Base-by-base conservation (phyloP, 495 filamentous ascomycete species). In the Polyplosphaeria fusca region DNA sequence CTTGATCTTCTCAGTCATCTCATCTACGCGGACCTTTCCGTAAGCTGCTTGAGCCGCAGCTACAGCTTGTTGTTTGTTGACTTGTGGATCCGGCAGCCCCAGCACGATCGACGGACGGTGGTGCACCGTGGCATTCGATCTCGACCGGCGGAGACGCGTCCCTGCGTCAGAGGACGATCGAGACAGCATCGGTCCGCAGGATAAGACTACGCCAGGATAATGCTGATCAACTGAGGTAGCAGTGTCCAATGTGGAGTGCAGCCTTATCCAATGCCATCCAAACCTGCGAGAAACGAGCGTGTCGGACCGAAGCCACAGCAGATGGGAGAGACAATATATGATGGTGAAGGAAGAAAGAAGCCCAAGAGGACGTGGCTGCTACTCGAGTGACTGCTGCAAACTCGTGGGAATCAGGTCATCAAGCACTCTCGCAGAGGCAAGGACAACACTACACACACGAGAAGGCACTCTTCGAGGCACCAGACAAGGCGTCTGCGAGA, bases 41-140 rank as follows among this genome's bases (percentile, higher is more conserved):
- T 58, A 72, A 3, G 70, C 70, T 47, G 67, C 61, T 7, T 67
- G 44, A 7, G 70, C 70, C 12, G 70, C 70, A 11, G 56, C 61
- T 43, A 70, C 47, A 14, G 70, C 70, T 24, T 72, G 67, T 23
- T 68, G 55, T 30, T 65, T 60, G 5, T 64, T 54, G 3, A 69
- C 56, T 16, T 61, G 60, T 11, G 67, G 68, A 52, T 70, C 67
- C 28, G 64, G 32, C 0, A 44, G 40, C 35, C 59, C 52, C 2
- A 54, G 60, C 1, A 51, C 23, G 4, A 55, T 24, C 3, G 43
- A 32, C 0, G 52, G 47, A 11, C 52, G 52, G 40, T 59, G 52
- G 20, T 42, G 18, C 39, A 65, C 53, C 5, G 70, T 65, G 0
- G 67, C 62, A 7, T 55, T 61, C 7, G 70, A 71, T 38, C 68